These are phyloP conservation scores for Thermochaetoides thermophila DNA, from an alignment of 495 filamentous ascomycete species.

Conservation along the genomic window DNA sequence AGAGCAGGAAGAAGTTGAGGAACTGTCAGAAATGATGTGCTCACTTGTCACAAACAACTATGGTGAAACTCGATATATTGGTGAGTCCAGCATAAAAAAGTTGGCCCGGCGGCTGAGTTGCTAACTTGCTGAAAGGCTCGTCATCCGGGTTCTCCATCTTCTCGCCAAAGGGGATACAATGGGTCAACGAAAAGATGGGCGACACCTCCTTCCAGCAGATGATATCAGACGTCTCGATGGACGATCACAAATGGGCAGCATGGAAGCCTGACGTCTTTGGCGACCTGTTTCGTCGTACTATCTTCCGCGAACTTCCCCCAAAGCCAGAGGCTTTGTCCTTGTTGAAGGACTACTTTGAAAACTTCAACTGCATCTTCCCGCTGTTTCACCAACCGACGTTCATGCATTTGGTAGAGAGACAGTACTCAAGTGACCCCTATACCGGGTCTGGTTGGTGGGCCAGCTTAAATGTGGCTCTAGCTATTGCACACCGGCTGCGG, in stretches of 20 bases:
- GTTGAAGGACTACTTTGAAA: slow-evolving; percentile 87
- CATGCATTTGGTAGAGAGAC: slow-evolving; percentile 85
- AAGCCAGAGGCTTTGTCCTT: slow-evolving; percentile 69
- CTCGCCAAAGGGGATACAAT: slow-evolving; percentile 93
- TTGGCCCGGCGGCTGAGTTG: not conserved
- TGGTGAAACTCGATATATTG: slow-evolving; percentile 92
- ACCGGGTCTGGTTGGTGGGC: slow-evolving; percentile 98
- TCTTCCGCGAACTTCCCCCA: slow-evolving; percentile 67
- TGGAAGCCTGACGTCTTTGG: slow-evolving; percentile 94
- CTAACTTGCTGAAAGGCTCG: slow-evolving; percentile 50
- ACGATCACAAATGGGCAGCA: slow-evolving; percentile 86
- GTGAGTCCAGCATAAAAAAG: slow-evolving; percentile 32
- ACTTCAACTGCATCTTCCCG: slow-evolving; percentile 98
- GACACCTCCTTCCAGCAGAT: slow-evolving; percentile 90
- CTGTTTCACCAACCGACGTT: slow-evolving; percentile 96
- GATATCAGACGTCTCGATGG: slow-evolving; percentile 67
- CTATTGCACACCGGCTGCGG: slow-evolving; percentile 77
- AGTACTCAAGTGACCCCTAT: slow-evolving; percentile 87
- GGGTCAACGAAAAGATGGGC: slow-evolving; percentile 96
- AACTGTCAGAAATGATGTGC: slow-evolving; percentile 96
- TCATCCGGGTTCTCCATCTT: slow-evolving; percentile 93
- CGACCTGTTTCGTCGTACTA: slow-evolving; percentile 77
- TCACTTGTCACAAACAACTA: slow-evolving; percentile 94
- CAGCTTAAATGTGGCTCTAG: slow-evolving; percentile 83
- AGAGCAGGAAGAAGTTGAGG: slow-evolving; percentile 84